Evolutionary conservation across 495 filamentous ascomycete species (phyloP), one percentile per base, ranked within the genome.

Genomic region (Daldinia loculata): DNA sequence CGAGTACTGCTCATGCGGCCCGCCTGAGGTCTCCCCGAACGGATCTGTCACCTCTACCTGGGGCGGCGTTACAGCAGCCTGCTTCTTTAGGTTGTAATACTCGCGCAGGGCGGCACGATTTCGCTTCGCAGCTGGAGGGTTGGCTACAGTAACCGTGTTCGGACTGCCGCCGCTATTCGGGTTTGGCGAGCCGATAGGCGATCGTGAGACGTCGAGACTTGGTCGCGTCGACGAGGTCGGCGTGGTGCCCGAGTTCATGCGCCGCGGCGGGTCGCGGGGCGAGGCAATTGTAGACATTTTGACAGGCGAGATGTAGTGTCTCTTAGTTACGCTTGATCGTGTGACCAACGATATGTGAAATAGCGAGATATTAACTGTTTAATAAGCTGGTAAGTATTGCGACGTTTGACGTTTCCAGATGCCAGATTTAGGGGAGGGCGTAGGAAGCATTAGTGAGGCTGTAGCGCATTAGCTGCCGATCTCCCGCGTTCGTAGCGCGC

Each of bases 11-110:
- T 73, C 73, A 9, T 69, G 60, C n/a, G 39, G 12, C 6, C 36
- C 62, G 27, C 64, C 66, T n/a, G 59, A 50, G 1, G 64, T 74
- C 48, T 69, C 74, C 22, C 68, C 71, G 63, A 70, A 56, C 19
- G 73, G 63, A 36, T 81, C 70, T n/a, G 81, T 81, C 7, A 82
- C 72, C 56, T 81, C 82, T 67, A 83, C 74, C n/a, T 73, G 77
- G 1, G 82, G 81, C 19, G 79, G 69, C 29, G 74, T 69, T 45
- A 72, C 43, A 24, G 62, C 30, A 2, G 68, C 34, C 14, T 66
- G 71, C 7, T 87, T 83, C 74, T 90, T 91, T 61, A 98, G 86
- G 71, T 93, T 92, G 80, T 98, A 99, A 83, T 97, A 98, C 72
- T 97, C 93, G 64, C 95, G 90, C 15, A 99, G 87, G 17, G 95